Base-by-base conservation (phyloP, 345 rosid species). In the Gossypium rotundifolium region DNA sequence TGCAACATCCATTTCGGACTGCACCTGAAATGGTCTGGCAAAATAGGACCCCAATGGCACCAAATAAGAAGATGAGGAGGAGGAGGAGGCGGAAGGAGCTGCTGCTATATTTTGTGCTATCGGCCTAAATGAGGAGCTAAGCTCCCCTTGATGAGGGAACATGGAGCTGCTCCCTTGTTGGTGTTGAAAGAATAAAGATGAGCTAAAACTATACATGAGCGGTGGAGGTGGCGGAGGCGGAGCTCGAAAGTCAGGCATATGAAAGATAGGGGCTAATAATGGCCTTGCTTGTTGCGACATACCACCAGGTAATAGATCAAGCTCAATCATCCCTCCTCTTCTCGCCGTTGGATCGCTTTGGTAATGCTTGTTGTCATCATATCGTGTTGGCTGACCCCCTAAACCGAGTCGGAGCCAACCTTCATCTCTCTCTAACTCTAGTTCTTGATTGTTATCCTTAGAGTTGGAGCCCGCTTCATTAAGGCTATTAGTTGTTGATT, bases 401-500 rank as follows among this genome's bases (percentile, higher is more conserved):
- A 90, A 81, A 78, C 98, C 76, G 81, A 96, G 82, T 78, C 85
- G 93, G 33, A 96, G 92, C 99, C 99, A 96, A 29, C 83, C 85
- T 64, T 86, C 88, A 23, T 88, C 90, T 72, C 80, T 85, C 64
- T 75, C 79, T 44, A 18, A 22, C 22, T 83, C 84, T 66, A 81
- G 82, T 65, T 82, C 85, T 75, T 83, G 81, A 61, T 82, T 76
- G 9, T 79, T 82, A 6, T 88, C 88, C 69, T 87, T 89, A 48
- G 93, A 85, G 78, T 87, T 87, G 13, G 93, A 90, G 78, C 84
- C 84, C 1, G 83, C 88, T 20, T 88, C 88, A 58, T 80, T 79
- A 18, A 76, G 82, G 76, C 93, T 83, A 75, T 89, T 86, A 71
- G 86, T 83, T 83, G 93, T 89, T 11, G 98, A 90, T 74, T 91